A percentile compares a stretch with the other conserved stretches of the same genome.
Conservation (phyloP, 1,139 yeast genomes). For the Taiozyma sp. region DNA sequence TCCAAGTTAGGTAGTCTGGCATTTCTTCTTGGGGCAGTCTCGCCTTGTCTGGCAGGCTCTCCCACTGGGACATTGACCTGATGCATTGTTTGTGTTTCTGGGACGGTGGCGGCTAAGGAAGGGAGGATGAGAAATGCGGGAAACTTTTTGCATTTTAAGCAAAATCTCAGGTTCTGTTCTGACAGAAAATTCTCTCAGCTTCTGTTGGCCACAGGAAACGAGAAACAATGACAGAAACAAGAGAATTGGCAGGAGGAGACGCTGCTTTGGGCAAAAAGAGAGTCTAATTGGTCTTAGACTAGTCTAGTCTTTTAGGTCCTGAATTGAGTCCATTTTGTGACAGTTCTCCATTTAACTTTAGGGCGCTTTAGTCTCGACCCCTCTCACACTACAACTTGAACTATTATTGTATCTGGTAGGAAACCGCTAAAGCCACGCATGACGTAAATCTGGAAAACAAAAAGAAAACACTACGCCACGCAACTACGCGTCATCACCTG, state of each 20-base stretch:
- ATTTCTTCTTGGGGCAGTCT: conserved; percentile 88
- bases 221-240: not conserved
- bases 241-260: not conserved
- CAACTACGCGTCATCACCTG: too few species aligned
- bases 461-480: too few species aligned
- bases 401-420: too few species aligned
- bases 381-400: too few species aligned
- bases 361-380: too few species aligned
- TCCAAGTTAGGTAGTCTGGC: conserved; percentile 47
- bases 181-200: not conserved
- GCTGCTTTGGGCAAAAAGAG: not conserved
- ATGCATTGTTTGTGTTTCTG: not conserved
- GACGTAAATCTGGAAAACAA: too few species aligned
- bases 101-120: not conserved
- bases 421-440: too few species aligned
- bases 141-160: not conserved
- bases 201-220: not conserved
- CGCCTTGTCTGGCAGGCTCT: conserved; percentile 66
- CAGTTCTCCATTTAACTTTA: too few species aligned
- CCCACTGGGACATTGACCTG: conserved; percentile 65
- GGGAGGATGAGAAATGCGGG: not conserved
- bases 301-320: too few species aligned
- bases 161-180: not conserved
- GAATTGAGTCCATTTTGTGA: too few species aligned
- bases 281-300: too few species aligned